Percentiles rank a stretch among this genome's conserved stretches.
Evolutionary conservation across 2,329 filamentous ascomycete species (phyloP).

Genomic region (Fusarium coicis): DNA sequence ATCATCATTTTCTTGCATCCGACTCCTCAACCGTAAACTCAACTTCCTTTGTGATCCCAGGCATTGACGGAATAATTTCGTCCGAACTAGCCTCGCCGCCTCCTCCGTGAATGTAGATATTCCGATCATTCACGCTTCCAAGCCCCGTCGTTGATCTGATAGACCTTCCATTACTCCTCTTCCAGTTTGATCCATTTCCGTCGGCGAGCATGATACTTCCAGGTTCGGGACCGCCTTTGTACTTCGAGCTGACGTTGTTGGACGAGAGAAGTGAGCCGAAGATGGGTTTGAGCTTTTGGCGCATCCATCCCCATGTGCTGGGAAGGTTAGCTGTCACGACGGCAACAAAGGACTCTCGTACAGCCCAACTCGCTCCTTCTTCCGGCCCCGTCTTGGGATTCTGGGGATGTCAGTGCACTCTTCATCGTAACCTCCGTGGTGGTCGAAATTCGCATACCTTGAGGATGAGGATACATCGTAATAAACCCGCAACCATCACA

Average conservation of each 20-base stretch:
- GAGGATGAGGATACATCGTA: constrained; percentile 52
- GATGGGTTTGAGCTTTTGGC: constrained; percentile 42
- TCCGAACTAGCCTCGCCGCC: constrained; percentile 35
- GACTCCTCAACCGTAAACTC: constrained; percentile 32
- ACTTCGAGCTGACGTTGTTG: constrained; percentile 29
- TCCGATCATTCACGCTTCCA: not conserved
- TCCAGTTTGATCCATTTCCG: constrained; percentile 27
- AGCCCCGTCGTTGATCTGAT: constrained; percentile 5
- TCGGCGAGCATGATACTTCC: constrained; percentile 42
- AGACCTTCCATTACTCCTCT: constrained; percentile 24
- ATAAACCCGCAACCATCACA: constrained; percentile 51
- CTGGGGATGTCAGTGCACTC: constrained; percentile 27
- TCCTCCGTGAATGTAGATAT: constrained; percentile 29
- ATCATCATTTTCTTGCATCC: not conserved
- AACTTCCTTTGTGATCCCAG: constrained; percentile 33
- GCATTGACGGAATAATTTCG: constrained; percentile 26
- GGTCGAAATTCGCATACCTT: constrained; percentile 36
- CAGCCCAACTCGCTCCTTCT: constrained; percentile 51
- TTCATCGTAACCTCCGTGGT: rapidly evolving
- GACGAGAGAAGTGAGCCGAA: constrained; percentile 42
- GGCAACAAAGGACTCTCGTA: constrained; percentile 54
- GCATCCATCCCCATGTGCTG: constrained; percentile 43
- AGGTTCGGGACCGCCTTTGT: constrained; percentile 27
- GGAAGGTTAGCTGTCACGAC: constrained; percentile 53
- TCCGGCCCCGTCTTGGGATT: constrained; percentile 50